These are phyloP conservation scores for Yamadazyma triangularis DNA, from an alignment of 1,139 yeast genomes.

Conservation along the genomic window DNA sequence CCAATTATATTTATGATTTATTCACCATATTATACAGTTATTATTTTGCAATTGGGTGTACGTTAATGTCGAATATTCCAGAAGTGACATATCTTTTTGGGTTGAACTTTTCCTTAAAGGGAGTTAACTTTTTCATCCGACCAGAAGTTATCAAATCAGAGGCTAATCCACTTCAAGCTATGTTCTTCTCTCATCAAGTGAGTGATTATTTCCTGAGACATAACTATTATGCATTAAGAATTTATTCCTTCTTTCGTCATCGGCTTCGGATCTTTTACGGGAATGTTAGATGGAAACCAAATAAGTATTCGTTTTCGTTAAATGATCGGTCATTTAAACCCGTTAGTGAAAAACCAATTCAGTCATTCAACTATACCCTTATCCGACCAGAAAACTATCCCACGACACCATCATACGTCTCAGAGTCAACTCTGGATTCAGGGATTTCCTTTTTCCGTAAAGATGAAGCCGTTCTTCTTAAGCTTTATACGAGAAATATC, in stretches of 20 bases:
- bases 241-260: conserved; percentile 23
- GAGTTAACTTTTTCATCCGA: conserved; percentile 1
- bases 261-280: conserved; percentile 16
- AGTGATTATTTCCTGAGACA: conserved; percentile 21
- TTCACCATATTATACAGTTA: conserved; percentile 19
- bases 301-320: conserved; percentile 3
- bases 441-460: conserved; percentile 16
- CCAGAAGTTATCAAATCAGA: conserved; percentile 12
- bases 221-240: conserved; percentile 22
- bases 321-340: conserved; percentile 12
- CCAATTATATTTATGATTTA: conserved; percentile 13
- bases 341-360: conserved; percentile 21
- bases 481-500: conserved; percentile 23
- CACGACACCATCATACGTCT: conserved; percentile 7
- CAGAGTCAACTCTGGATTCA: neutral
- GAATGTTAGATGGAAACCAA: conserved; percentile 16
- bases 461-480: conserved; percentile 20
- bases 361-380: conserved; percentile 22
- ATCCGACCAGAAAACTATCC: conserved; percentile 34
- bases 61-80: conserved; percentile 25
- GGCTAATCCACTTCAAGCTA: conserved; percentile 7
- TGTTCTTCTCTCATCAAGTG: conserved; percentile 2
- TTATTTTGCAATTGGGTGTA: conserved; percentile 20
- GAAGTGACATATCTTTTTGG: conserved; percentile 20
- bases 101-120: conserved; percentile 11